These are phyloP conservation scores for Stellera chamaejasme DNA, from an alignment of 345 rosid species.

Conservation along the genomic window DNA sequence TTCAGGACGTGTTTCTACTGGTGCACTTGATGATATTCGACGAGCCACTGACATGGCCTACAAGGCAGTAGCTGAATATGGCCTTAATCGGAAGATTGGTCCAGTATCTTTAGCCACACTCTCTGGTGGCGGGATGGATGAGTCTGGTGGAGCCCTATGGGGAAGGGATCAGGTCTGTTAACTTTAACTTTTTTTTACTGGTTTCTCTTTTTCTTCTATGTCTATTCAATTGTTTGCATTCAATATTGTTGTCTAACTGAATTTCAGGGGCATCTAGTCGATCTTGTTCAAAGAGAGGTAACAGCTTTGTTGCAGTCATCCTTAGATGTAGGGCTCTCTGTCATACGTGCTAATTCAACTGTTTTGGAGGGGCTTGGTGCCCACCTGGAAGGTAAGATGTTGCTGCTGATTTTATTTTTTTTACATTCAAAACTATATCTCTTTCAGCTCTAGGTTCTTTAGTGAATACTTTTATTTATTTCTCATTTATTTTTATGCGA, in stretches of 20 bases:
- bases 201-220: not conserved
- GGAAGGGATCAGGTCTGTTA: conserved; percentile 79
- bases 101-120: conserved; percentile 83
- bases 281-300: conserved; percentile 90
- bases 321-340: conserved; percentile 58
- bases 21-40: conserved; percentile 93
- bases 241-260: conserved; percentile 13
- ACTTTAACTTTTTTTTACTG: conserved; percentile 4
- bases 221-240: not conserved
- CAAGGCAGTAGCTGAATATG: conserved; percentile 96
- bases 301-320: conserved; percentile 71
- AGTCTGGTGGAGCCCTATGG: conserved; percentile 61
- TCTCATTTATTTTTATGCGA: not conserved
- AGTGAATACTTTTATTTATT: not conserved
- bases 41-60: conserved; percentile 95
- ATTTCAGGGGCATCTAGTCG: conserved; percentile 75
- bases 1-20: conserved; percentile 87
- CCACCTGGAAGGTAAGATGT: conserved; percentile 67
- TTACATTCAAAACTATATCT: no score
- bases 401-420: not conserved
- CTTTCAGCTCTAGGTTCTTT: not conserved
- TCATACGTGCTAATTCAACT: conserved; percentile 77
- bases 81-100: conserved; percentile 79
- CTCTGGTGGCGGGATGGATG: conserved; percentile 81
- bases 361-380: conserved; percentile 95